Base-by-base conservation (phyloP, 202 grass and related monocot genomes). In the Cymbopogon flexuosus region DNA sequence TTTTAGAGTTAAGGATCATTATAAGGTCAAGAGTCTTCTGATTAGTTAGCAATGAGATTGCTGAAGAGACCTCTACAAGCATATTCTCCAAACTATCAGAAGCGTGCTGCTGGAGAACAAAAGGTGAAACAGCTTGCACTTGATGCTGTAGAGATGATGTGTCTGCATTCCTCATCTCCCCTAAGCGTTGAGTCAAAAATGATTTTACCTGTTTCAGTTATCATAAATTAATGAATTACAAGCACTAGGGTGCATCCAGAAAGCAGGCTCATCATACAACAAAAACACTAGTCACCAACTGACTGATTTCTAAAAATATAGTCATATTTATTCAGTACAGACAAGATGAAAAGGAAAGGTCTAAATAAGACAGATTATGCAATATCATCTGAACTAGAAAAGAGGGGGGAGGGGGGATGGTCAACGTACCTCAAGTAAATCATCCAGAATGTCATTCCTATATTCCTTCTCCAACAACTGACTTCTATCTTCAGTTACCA, bases 1-100 rank as follows among this genome's bases (percentile, higher is more conserved):
- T 91, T 80, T 91, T 96, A 84, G 92, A 96, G 52, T 99, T 99
- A 57, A 99, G 86, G 82, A 93, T 95, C 96, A 99, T 99, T 83
- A 95, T 96, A 73, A 93, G 84, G 72, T 99, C 96, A 70, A 93
- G 88, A 65, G 89, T 99, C 89, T 99, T 99, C 58, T 86, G 83
- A 76, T 95, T 93, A 81, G 90, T 99, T 51, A 99, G 88, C 60
- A 90, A 76, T 66, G 83, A 96, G 71, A 99, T 93, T 49, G 90
- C 90, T 58, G 77, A 84, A 15, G 90, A 96, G 18, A 99, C 43
- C 68, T 90, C 84, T 23, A 58, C 70, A 81, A 95, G 86, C 87
- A 99, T 96, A 51, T 43, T 52, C 21, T 91, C 83, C 58, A 99
- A 73, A 82, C 33, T 70, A 40, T 90, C 96, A 87, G 92, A 68